Evolutionary conservation across 257 asterid species (phyloP), one percentile per base, ranked within the genome.

Genomic region (Solanum appendiculatum): DNA sequence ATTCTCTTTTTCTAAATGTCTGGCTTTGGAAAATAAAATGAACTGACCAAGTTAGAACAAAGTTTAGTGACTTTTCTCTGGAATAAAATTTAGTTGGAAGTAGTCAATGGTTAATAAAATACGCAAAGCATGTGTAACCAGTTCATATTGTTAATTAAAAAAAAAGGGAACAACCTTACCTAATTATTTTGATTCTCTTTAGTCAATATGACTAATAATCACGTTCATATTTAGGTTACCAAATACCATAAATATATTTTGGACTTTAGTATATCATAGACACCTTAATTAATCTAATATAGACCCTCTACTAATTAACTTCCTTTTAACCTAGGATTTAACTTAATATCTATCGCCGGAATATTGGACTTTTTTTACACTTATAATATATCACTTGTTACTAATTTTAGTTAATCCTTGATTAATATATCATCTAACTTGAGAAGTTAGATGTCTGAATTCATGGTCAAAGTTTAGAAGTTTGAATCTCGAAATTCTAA

Each of bases 171-270:
- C 83, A 69, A 33, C 56, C 54, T 68, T 72, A 68, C 88, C 87
- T 85, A 85, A 78, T 87, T 69, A 31, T 54, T 73, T 84, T 69
- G 86, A 51, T 87, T 44, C 85, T 37, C 33, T 21, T 25, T 58
- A 69, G n/a, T 72, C 80, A 60, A 60, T 64, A 9, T 84, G 63
- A 44, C 77, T 84, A 84, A 44, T 64, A 16, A 46, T 80, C 66
- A 80, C 66, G 68, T 80, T 46, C 80, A 84, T 39, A n/a, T 73
- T 89, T 89, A 89, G 91, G 90, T 89, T n/a, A 87, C 89, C 90
- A 87, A 89, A 87, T 73, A 6, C 86, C 23, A 21, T 20, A 72
- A 73, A 72, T 84, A 66, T 73, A 87, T 82, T 56, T 40, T 46
- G 9, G 16, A 82, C 42, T 54, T 54, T 6, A 54, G 63, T 54